Base-by-base conservation (phyloP, 495 filamentous ascomycete species). In the Penicillium simplicissimum region DNA sequence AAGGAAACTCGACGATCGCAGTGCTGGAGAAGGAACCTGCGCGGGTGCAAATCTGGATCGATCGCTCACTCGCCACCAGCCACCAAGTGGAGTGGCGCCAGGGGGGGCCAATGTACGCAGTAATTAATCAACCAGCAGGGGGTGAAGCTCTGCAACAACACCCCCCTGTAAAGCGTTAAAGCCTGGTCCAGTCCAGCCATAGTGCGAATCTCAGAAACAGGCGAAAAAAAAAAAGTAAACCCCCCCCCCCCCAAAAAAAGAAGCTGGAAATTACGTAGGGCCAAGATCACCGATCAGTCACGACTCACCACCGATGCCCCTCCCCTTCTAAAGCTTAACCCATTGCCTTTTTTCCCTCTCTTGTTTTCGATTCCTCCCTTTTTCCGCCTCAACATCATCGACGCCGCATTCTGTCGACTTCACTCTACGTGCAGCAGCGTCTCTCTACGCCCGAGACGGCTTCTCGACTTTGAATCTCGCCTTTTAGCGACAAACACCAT, bases 251-350 rank as follows among this genome's bases (percentile, higher is more conserved):
- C 25, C 25, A 28, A 57, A 57, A 51, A 33, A 35, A 49, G 49
- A 5, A 36, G 8, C 17, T 34, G 34, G 15, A 13, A 59, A 53
- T 67, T 69, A 69, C 66, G 64, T 71, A 65, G 53, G 36, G 66
- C 45, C 45, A 45, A 52, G 66, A 71, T 71, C 68, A 63, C 52
- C 54, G 66, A 62, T 67, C 63, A 34, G 42, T 55, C 38, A 28
- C n/a, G 25, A 31, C 28, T 31, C 4, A 31, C 52, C 15, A 40
- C 36, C 45, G 34, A 59, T 58, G 67, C 51, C 64, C 67, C 67
- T 67, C 64, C 43, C 60, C 34, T 58, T 57, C 33, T 42, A 51
- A 64, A 68, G 57, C 65, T 69, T 69, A 58, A 65, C 42, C 68
- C 54, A 31, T 17, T 19, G 33, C 57, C 48, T 64, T 49, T 56